Evolutionary conservation across 2,329 filamentous ascomycete species (phyloP).

Genomic region (Neocatenulostroma microsporum): DNA sequence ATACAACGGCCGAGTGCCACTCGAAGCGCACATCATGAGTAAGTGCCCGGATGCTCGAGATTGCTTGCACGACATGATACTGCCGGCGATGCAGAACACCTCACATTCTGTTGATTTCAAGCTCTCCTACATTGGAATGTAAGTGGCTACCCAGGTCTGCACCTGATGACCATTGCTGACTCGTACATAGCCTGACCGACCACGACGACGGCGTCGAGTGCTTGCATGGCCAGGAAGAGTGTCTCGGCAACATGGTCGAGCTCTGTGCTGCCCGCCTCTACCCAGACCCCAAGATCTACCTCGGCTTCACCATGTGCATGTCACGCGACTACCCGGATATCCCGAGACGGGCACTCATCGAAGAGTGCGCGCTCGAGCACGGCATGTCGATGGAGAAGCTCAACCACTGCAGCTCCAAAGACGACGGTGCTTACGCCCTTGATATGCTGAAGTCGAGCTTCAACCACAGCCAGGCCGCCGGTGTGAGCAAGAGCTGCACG

Average conservation of each 20-base stretch:
- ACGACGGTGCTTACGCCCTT: constrained; percentile 65
- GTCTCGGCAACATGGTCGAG: constrained; percentile 88
- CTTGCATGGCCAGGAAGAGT: constrained; percentile 83
- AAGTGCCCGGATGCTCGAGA: constrained; percentile 90
- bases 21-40: constrained; percentile 90
- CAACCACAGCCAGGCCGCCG: constrained; percentile 47
- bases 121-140: constrained; percentile 82
- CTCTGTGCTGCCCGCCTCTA: constrained; percentile 81
- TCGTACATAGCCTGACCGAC: constrained; percentile 54
- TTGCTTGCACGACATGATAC: constrained; percentile 69
- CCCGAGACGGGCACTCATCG: constrained; percentile 66
- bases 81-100: constrained; percentile 78
- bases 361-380: constrained; percentile 85
- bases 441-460: constrained; percentile 62
- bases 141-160: constrained; percentile 27
- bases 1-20: constrained; percentile 49
- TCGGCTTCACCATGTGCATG: constrained; percentile 91
- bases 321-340: constrained; percentile 68
- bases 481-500: constrained; percentile 43
- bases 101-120: constrained; percentile 82
- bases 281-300: constrained; percentile 74
- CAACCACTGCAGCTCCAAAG: constrained; percentile 71
- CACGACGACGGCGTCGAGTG: constrained; percentile 77
- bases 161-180: constrained; percentile 5
- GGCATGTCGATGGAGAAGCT: constrained; percentile 74